Conservation (phyloP, 2,329 filamentous ascomycete genomes). For the Didymella segeticola region DNA sequence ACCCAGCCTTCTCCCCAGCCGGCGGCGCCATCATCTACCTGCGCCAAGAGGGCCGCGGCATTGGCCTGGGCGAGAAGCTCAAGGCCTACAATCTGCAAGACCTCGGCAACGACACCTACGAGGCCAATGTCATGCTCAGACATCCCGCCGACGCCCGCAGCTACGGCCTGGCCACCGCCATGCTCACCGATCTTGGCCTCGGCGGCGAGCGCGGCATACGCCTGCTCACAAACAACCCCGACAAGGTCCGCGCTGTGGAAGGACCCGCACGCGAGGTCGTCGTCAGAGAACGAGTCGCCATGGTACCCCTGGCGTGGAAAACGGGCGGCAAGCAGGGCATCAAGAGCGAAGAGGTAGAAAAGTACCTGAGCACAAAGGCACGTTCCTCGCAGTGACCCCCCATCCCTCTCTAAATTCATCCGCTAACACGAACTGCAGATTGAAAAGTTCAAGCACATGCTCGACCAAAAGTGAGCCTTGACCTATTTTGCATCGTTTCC, state of each 20-base stretch:
- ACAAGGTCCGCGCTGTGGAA: conserved; percentile 94
- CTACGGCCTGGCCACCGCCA: conserved; percentile 95
- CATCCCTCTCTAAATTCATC: background rate
- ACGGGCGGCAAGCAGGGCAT: conserved; percentile 79
- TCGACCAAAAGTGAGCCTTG: conserved; percentile 45
- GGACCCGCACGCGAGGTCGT: conserved; percentile 86
- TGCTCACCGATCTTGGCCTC: conserved; percentile 83
- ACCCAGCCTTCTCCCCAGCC: conserved; percentile 62
- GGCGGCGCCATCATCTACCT: conserved; percentile 96
- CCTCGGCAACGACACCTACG: conserved; percentile 94
- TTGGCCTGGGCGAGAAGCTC: conserved; percentile 91
- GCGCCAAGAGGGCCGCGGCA: conserved; percentile 93
- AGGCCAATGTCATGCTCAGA: conserved; percentile 87
- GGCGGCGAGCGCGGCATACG: conserved; percentile 74
- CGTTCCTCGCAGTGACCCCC: conserved; percentile 45
- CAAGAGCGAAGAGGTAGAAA: conserved; percentile 85
- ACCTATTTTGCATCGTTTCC: too few species aligned
- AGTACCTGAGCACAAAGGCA: conserved; percentile 94
- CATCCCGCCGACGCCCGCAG: conserved; percentile 95
- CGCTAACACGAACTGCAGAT: conserved; percentile 47
- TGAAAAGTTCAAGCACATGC: conserved; percentile 62
- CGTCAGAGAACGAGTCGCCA: conserved; percentile 88
- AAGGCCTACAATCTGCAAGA: conserved; percentile 99
- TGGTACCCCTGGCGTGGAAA: conserved; percentile 95
- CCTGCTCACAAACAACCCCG: conserved; percentile 93